Base-by-base conservation (phyloP, 306 rosid genomes). In the Casuarina equisetifolia region DNA sequence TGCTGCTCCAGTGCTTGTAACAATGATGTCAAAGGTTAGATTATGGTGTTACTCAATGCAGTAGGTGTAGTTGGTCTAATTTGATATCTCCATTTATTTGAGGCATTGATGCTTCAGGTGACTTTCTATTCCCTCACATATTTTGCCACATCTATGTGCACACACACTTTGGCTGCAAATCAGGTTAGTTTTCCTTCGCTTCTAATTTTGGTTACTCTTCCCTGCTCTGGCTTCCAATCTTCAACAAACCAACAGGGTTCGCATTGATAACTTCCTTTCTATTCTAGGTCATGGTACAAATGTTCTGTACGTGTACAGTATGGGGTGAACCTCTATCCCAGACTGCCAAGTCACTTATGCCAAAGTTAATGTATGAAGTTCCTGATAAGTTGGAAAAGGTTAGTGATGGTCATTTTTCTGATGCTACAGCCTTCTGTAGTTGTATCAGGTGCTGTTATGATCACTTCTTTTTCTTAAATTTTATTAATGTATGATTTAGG, bases 281-380 rank as follows among this genome's bases (percentile, higher is more conserved):
- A 16, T 79, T 73, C 69, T 82, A 94, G 98, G 98, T 92, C 89
- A 88, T 94, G 97, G 63, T 94, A 77, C 98, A 94, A 90, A 85
- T 89, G 9, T 90, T 86, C 80, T 69, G 76, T 83, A 88, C 82
- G 84, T 90, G 96, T 86, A 87, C 97, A 1, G 97, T 94, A 52
- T 94, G 94, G 97, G 98, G 98, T 57, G 97, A 94, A 78, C 98
- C 98, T 82, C 94, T 94, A 63, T 92, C 97, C 64, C 98, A 94
- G 88, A 90, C 98, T 68, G 98, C 98, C 25, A 96, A 94, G 62
- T 84, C 98, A 43, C 92, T 92, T 94, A 90, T 94, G 94, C 98
- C 97, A 3, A 96, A 88, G 80, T 86, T 90, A 81, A 52, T 94
- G 38, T 82, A 74, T 82, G 98, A 97, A 80, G 88, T 62, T 43